Percentiles rank a stretch among this genome's conserved stretches.
Evolutionary conservation across 495 filamentous ascomycete genomes (phyloP).

Genomic region (Durotheca rogersii): DNA sequence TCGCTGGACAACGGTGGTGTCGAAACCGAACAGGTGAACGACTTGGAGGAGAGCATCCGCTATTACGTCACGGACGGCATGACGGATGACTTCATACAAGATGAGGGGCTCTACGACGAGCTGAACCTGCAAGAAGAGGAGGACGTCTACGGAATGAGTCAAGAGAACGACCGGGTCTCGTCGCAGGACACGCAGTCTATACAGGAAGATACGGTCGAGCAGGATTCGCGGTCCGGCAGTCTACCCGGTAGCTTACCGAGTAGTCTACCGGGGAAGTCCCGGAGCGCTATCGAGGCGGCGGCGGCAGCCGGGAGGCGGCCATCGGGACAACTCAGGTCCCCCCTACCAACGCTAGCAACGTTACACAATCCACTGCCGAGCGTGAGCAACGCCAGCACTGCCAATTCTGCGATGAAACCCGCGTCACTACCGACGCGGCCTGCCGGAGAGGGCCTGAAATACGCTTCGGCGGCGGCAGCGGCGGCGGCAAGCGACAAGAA

Average conservation of each 20-base stretch:
- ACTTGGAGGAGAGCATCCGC: conserved; percentile 85
- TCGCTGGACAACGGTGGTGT: conserved; percentile 90
- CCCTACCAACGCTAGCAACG: conserved; percentile 85
- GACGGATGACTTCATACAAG: conserved; percentile 84
- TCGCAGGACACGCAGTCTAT: conserved; percentile 94
- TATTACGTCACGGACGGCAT: conserved; percentile 93
- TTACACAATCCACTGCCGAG: conserved; percentile 68
- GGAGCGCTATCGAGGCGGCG: conserved; percentile 51
- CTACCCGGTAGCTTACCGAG: too few relatives aligned
- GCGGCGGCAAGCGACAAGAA: conserved; percentile 94
- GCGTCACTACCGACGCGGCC: conserved; percentile 81
- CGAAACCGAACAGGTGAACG: conserved; percentile 79
- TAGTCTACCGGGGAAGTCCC: conserved; percentile 55
- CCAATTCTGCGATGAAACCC: conserved; percentile 73
- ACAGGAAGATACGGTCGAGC: conserved; percentile 75
- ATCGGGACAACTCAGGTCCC: conserved; percentile 90
- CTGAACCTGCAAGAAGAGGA: conserved; percentile 90
- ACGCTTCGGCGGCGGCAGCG: conserved; percentile 92
- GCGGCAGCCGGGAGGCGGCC: conserved; percentile 65
- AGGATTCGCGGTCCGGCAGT: conserved; percentile 55
- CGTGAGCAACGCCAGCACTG: conserved; percentile 58
- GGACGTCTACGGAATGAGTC: conserved; percentile 73
- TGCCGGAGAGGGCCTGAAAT: conserved; percentile 88
- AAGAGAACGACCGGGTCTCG: conserved; percentile 82
- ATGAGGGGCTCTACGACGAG: conserved; percentile 92